Conservation (phyloP, 352 stramenopile species). For the Pythium scleroteichum region DNA sequence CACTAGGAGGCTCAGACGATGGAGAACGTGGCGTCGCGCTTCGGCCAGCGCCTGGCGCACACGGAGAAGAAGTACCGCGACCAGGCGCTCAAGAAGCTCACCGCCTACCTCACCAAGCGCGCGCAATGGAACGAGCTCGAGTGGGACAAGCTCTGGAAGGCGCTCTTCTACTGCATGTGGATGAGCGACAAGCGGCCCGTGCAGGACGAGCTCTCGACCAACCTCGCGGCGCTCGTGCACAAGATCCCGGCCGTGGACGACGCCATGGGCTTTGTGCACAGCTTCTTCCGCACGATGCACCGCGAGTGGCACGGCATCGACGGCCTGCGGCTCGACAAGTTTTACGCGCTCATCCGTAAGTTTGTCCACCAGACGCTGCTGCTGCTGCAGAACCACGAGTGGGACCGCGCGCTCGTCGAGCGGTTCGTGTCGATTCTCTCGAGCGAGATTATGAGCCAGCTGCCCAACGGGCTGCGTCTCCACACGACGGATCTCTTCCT, state of each 20-base stretch:
- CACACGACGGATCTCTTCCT: constrained; percentile 80
- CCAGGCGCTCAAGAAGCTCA: constrained; percentile 81
- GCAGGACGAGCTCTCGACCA: constrained; percentile 77
- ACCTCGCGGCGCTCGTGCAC: constrained; percentile 63
- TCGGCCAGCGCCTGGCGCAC: constrained; percentile 83
- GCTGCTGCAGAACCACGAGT: constrained; percentile 60
- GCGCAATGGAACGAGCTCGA: constrained; percentile 68
- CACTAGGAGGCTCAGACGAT: constrained; percentile 25
- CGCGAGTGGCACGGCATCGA: constrained; percentile 87
- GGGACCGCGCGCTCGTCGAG: constrained; percentile 46
- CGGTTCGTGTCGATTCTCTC: constrained; percentile 67
- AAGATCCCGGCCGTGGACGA: constrained; percentile 41
- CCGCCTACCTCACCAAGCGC: constrained; percentile 69
- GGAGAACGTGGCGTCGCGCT: constrained; percentile 79
- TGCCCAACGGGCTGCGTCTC: constrained; percentile 81
- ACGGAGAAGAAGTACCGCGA: constrained; percentile 89
- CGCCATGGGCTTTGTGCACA: constrained; percentile 74
- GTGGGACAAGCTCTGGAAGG: constrained; percentile 90
- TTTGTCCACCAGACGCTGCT: constrained; percentile 72
- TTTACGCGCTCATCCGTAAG: constrained; percentile 83
- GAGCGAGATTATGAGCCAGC: constrained; percentile 68
- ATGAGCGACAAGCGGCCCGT: constrained; percentile 88
- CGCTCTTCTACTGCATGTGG: constrained; percentile 91
- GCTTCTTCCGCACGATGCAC: constrained; percentile 85
- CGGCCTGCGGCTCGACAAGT: constrained; percentile 83